These are phyloP conservation scores for Beauveria caledonica DNA, from an alignment of 2,329 filamentous ascomycete genomes.

Conservation along the genomic window DNA sequence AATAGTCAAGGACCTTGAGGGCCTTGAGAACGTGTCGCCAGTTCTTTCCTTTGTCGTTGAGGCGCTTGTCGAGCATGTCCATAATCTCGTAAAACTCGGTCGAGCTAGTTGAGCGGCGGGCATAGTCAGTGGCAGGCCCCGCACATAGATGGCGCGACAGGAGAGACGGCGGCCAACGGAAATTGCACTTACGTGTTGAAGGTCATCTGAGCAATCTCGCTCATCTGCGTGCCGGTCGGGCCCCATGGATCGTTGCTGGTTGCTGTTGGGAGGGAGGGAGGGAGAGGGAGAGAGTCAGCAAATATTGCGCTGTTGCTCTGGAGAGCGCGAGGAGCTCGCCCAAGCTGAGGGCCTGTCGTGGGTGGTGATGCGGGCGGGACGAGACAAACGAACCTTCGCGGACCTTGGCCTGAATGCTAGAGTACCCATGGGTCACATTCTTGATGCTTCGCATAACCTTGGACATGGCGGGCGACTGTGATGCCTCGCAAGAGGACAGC, in stretches of 20 bases:
- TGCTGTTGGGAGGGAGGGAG: conserved; percentile 44
- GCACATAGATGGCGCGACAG: not conserved
- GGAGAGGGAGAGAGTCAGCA: not conserved
- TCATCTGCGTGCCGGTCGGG: conserved; percentile 95
- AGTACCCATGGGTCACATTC: conserved; percentile 99
- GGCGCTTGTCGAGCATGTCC: conserved; percentile 97
- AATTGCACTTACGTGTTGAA: conserved; percentile 74
- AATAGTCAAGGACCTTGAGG: conserved; percentile 95
- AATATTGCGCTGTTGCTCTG: conserved; percentile 16
- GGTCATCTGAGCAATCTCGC: conserved; percentile 94
- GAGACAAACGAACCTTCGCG: conserved; percentile 66
- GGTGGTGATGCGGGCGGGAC: not conserved
- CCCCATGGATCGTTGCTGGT: conserved; percentile 99
- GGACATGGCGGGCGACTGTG: conserved; percentile 58
- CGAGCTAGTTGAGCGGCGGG: conserved; percentile 46
- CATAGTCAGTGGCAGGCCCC: conserved; percentile 2
- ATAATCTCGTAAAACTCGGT: conserved; percentile 99
- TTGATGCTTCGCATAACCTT: conserved; percentile 96
- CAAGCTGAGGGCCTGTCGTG: not conserved
- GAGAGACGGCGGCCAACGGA: conserved; percentile 1
- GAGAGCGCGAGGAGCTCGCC: not conserved
- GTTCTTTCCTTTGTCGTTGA: conserved; percentile 99
- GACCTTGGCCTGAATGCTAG: conserved; percentile 92
- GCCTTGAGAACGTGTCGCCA: conserved; percentile 98
- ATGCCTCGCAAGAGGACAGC: conserved; percentile 6